phyloP scores from a whole-genome alignment of 495 filamentous ascomycete genomes.

The Penicillium antarcticum region DNA sequence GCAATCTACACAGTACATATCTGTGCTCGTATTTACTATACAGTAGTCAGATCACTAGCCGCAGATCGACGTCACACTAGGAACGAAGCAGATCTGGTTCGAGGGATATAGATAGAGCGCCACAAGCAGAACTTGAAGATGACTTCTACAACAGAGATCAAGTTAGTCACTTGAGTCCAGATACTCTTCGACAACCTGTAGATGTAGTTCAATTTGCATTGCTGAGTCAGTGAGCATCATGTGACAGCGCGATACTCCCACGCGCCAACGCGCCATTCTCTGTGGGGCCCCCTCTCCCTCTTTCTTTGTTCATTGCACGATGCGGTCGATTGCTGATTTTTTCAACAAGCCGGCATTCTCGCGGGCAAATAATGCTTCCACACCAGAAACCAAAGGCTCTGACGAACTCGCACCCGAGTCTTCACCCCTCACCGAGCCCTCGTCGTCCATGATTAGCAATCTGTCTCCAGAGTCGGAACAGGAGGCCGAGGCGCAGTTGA shows the following conservation, averaged over 20 bases:
- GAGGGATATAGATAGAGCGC: background rate
- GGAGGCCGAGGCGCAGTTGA: slow-evolving; percentile 16
- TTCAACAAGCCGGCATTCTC: slow-evolving; percentile 37
- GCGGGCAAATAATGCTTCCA: background rate
- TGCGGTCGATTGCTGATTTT: slow-evolving; percentile 33
- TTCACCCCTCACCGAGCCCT: slow-evolving; percentile 33
- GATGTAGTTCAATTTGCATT: background rate
- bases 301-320: slow-evolving; percentile 11
- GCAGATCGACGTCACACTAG: slow-evolving; percentile 1
- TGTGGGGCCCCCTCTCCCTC: background rate
- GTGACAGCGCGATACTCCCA: slow-evolving; percentile 20
- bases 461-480: slow-evolving; percentile 14
- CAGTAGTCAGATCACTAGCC: background rate
- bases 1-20: background rate
- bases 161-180: too few species aligned
- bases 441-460: slow-evolving; percentile 25
- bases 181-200: too few species aligned
- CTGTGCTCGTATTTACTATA: background rate
- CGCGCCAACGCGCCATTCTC: background rate
- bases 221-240: slow-evolving; percentile 9
- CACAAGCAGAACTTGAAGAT: background rate
- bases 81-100: slow-evolving; percentile 1
- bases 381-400: slow-evolving; percentile 5
- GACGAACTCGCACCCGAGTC: slow-evolving; percentile 9
- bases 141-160: background rate